Evolutionary conservation across 352 stramenopile genomes (phyloP), one percentile per base, ranked within the genome.

Genomic region (Pythium dissotocum): DNA sequence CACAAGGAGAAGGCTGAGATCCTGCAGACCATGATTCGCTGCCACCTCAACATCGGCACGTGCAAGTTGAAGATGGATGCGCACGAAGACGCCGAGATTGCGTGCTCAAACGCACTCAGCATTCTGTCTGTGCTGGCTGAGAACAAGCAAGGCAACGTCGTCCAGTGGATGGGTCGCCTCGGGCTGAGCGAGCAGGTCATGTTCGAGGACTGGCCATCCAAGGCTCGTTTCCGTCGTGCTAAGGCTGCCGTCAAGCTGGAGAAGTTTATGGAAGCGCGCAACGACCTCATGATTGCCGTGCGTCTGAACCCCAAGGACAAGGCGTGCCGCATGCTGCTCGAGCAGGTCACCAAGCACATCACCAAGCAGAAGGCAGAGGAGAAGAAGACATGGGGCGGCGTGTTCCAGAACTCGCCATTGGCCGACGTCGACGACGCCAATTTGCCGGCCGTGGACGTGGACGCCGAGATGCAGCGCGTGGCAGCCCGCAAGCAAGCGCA

Each of bases 1-100:
- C 84, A 95, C 71, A 95, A 95, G 67, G 82, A 95, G 49, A 95
- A 94, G 69, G 88, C 88, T 44, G 89, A 77, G 33, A 91, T 94
- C 63, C 79, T 95, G 16, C 85, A 94, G 77, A 95, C 88, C 16
- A 95, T 95, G 88, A 92, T 95, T 44, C 88, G 88, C 36, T 95
- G 88, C 62, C 88, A 95, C 62, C 71, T 95, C 24, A 95, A 95
- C 64, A 90, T 95, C 58, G 80, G 80, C 16, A 87, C 88, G 9
- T 95, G 84, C 80, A 95, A 94, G 60, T 78, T 95, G 60, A 93
- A 93, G 70, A 64, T 84, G 6, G 77, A 91, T 58, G 71, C 67
- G 48, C 84, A 88, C 63, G 38, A 67, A 12, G 85, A 95, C 55
- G 85, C 85, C 8, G 84, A 93, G 60, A 89, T 91, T 14, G 85